Percentiles rank a stretch among this genome's conserved stretches.
Conservation (phyloP, 2,329 filamentous ascomycete genomes). For the Botrytis hyacinthi region DNA sequence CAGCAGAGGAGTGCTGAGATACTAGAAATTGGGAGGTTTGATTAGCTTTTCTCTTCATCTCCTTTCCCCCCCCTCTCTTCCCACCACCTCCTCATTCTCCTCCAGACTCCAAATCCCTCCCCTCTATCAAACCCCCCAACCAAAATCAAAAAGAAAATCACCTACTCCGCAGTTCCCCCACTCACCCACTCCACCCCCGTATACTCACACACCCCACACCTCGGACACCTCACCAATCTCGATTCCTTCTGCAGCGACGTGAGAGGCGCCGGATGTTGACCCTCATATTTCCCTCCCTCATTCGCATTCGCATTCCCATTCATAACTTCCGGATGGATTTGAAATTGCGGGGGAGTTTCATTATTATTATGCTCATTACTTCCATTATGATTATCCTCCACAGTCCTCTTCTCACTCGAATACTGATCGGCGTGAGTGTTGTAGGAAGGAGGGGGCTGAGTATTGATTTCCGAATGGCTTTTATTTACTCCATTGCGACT, state of each 20-base stretch:
- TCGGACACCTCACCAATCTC: not conserved
- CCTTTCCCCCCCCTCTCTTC: not conserved
- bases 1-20: not conserved
- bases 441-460: not conserved
- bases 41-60: not conserved
- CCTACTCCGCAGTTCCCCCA: not conserved
- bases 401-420: not conserved
- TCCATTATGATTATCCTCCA: not conserved
- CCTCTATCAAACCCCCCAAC: no score
- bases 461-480: not conserved
- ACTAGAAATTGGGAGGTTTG: not conserved
- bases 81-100: no score
- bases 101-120: not conserved
- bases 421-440: not conserved
- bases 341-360: not conserved
- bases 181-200: not conserved
- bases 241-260: not conserved
- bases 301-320: not conserved
- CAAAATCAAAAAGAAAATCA: not conserved
- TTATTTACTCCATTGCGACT: not conserved
- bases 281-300: not conserved
- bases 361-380: not conserved
- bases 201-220: not conserved
- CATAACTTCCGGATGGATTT: not conserved
- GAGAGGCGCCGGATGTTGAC: not conserved